phyloP scores from a whole-genome alignment of 2,329 filamentous ascomycete species.

The Venturia asperata region DNA sequence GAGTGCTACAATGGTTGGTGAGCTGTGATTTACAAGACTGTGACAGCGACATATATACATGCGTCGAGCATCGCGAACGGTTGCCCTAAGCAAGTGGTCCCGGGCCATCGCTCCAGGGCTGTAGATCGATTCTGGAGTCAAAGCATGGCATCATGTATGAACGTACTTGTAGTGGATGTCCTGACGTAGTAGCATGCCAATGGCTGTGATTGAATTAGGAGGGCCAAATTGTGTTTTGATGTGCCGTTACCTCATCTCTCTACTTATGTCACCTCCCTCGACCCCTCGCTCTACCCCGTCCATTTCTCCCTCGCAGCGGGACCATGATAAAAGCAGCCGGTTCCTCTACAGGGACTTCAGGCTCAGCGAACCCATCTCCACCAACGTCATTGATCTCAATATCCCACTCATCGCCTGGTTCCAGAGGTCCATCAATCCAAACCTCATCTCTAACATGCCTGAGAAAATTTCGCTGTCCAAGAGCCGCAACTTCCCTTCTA shows the following conservation, averaged over 20 bases:
- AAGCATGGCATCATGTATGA: no score
- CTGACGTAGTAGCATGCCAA: no score
- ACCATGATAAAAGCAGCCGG: not conserved
- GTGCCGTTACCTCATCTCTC: not conserved
- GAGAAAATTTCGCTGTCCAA: not conserved
- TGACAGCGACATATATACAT: not conserved
- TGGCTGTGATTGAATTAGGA: no score
- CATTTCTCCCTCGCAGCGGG: not conserved
- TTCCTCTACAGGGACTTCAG: not conserved
- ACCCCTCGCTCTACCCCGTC: slow-evolving; percentile 1
- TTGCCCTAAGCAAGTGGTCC: no score
- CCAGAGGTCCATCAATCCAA: not conserved
- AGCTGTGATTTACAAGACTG: not conserved
- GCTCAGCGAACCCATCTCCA: not conserved
- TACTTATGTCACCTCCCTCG: not conserved
- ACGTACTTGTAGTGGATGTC: no score
- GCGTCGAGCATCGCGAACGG: no score
- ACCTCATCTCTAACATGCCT: not conserved
- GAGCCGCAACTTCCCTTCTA: not conserved
- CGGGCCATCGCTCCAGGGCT: no score
- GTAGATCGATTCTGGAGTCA: no score
- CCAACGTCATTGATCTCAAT: not conserved
- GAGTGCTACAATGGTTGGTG: not conserved
- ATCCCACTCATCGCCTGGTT: not conserved
- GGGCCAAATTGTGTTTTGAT: not conserved